Base-by-base conservation (phyloP, 225 moss, liverwort and hornwort genomes). In the Bryum argenteum region DNA sequence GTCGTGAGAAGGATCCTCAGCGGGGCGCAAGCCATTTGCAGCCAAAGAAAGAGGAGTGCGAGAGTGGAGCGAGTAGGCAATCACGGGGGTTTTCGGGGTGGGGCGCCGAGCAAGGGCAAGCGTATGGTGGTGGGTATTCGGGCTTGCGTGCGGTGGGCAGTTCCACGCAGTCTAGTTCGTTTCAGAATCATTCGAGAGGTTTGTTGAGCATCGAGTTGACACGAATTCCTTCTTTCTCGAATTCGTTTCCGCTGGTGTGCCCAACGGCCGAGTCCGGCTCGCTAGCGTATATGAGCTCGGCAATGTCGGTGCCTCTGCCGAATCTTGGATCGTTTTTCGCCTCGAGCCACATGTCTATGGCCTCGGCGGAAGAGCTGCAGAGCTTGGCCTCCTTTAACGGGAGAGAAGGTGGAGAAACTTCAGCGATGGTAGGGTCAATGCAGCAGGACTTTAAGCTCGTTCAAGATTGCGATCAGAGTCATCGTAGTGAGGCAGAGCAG, bases 381-480 rank as follows among this genome's bases (percentile, higher is more conserved):
- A 0, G 70, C 1, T 23, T 77, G 71, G 20, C 71, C 23, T 67
- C 69, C 28, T 72, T 71, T 33, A 17, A 71, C 56, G 81, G 76
- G 18, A 47, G 74, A 42, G 64, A 54, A 37, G 66, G 79, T 17
- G 87, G 87, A 5, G 84, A 77, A 17, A 81, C 81, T 0, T 24
- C 75, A 73, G 78, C 88, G 52, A 88, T 88, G 85, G 82, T 83
- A 78, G 85, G 78, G 4, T 75, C 85, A 16, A 75, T 79, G 77
- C 78, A 58, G 58, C 81, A 64, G 1, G 38, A 44, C 55, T 75
- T 66, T 3, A 84, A 84, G 74, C 10, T 37, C 1, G 58, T 58
- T 70, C 51, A 75, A 8, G 81, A 57, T 3, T 66, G 76, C 67
- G 73, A 60, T 28, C 62, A 55, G 9, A 22, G 77, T 13, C 71